phyloP scores from a whole-genome alignment of 2,329 filamentous ascomycete species.

The Trichoderma sp. region DNA sequence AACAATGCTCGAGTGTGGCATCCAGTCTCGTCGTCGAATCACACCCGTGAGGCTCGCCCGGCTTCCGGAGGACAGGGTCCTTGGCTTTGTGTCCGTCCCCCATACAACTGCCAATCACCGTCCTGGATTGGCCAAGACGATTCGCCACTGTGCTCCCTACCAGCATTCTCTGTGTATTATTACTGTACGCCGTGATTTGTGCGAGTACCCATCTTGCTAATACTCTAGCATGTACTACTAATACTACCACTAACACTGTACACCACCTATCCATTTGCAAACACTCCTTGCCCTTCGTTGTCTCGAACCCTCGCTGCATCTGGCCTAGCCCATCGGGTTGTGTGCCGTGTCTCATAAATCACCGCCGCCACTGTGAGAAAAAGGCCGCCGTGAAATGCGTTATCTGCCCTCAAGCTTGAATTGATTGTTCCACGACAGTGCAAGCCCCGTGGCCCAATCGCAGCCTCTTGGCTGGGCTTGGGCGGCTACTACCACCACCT shows the following conservation, averaged over 20 bases:
- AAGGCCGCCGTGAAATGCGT: not conserved
- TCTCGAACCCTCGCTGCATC: not conserved
- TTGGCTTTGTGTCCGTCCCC: not conserved
- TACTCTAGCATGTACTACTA: too few relatives aligned
- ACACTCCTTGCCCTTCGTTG: not conserved
- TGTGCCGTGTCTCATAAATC: constrained; percentile 13
- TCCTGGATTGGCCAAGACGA: not conserved
- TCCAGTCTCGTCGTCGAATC: not conserved
- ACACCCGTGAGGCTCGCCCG: not conserved
- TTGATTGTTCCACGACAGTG: constrained; percentile 4
- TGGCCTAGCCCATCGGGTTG: not conserved
- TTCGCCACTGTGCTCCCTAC: not conserved
- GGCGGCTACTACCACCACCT: not conserved
- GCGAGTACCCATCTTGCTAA: not conserved
- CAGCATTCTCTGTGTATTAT: not conserved
- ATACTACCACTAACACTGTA: not conserved
- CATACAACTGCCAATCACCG: not conserved
- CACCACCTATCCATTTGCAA: not conserved
- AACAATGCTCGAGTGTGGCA: not conserved
- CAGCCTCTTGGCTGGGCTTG: not conserved
- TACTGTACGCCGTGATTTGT: not conserved
- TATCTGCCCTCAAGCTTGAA: constrained; percentile 4
- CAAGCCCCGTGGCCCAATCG: not conserved
- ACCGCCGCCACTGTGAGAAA: constrained; percentile 2
- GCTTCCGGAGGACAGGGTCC: not conserved